phyloP scores from a whole-genome alignment of 2,329 filamentous ascomycete species.

The Aspergillus fischeri region DNA sequence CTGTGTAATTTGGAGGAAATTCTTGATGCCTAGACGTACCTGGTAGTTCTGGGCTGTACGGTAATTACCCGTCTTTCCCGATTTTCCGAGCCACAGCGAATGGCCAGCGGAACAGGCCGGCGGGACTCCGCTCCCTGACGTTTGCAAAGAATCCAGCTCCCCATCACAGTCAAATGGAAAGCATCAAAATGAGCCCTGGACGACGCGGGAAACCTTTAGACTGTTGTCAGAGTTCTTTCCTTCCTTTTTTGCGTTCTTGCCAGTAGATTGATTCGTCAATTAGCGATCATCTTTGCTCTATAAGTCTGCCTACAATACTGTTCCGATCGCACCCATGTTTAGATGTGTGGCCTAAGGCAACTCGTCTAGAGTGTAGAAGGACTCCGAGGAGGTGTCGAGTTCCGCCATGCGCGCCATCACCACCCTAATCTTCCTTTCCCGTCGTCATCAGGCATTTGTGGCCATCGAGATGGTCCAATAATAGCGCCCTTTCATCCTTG shows the following conservation, averaged over 20 bases:
- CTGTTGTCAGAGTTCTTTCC: neutral
- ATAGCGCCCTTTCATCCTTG: neutral
- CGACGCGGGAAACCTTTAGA: neutral
- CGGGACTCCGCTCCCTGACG: constrained; percentile 21
- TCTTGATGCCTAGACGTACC: neutral
- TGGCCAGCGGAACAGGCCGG: constrained; percentile 22
- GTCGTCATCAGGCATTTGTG: neutral
- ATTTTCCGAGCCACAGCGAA: constrained; percentile 12
- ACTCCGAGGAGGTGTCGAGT: neutral
- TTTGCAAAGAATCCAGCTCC: neutral
- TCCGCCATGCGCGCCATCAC: constrained; percentile 12
- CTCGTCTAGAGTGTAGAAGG: neutral
- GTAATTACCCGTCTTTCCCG: constrained; percentile 9
- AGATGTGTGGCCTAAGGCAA: neutral
- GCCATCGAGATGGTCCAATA: neutral
- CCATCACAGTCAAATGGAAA: neutral
- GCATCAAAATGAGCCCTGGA: neutral
- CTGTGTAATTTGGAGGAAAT: neutral
- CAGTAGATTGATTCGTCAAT: neutral
- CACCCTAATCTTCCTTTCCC: neutral
- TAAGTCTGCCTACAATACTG: neutral
- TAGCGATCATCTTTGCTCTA: neutral
- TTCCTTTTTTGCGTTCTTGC: neutral
- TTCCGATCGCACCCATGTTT: neutral
- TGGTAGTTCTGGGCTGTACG: neutral